Conservation (phyloP, 2,329 filamentous ascomycete genomes). For the Verticillium dahliae region DNA sequence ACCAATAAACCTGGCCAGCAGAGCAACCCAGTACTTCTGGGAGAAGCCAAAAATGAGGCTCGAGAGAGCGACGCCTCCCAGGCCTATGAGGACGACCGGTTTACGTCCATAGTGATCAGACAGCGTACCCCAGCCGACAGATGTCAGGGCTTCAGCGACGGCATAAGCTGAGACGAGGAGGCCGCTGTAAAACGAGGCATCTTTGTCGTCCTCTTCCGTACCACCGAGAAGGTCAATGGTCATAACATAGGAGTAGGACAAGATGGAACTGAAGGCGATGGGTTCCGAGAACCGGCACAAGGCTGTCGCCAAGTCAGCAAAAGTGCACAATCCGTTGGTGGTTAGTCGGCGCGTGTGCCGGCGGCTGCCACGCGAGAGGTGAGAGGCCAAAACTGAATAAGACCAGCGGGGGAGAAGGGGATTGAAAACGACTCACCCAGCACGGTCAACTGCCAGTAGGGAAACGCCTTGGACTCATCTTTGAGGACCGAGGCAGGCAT, state of each 20-base stretch:
- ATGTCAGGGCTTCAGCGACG: constrained; percentile 33
- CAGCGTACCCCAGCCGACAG: constrained; percentile 32
- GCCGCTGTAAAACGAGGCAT: constrained; percentile 41
- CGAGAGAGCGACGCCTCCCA: constrained; percentile 26
- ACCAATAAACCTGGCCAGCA: constrained; percentile 31
- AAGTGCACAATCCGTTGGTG: too few species aligned
- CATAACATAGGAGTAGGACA: constrained; percentile 36
- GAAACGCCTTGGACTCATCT: constrained; percentile 7
- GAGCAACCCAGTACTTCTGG: constrained; percentile 32
- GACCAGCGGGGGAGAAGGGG: background rate
- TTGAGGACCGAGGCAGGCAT: background rate
- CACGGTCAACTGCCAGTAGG: constrained; percentile 8
- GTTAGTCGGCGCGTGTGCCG: background rate
- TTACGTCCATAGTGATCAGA: constrained; percentile 31
- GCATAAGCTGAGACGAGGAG: constrained; percentile 38
- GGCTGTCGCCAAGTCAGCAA: constrained; percentile 17
- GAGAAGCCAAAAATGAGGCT: constrained; percentile 34
- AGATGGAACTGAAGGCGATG: constrained; percentile 38
- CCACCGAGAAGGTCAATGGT: constrained; percentile 29
- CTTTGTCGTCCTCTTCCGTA: constrained; percentile 16
- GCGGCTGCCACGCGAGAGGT: background rate
- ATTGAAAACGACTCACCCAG: constrained; percentile 3
- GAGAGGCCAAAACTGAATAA: background rate
- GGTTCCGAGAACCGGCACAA: constrained; percentile 39
- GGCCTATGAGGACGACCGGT: constrained; percentile 21